Base-by-base conservation (phyloP, 2,329 filamentous ascomycete genomes). In the Magnaporthiopsis rhizophila region DNA sequence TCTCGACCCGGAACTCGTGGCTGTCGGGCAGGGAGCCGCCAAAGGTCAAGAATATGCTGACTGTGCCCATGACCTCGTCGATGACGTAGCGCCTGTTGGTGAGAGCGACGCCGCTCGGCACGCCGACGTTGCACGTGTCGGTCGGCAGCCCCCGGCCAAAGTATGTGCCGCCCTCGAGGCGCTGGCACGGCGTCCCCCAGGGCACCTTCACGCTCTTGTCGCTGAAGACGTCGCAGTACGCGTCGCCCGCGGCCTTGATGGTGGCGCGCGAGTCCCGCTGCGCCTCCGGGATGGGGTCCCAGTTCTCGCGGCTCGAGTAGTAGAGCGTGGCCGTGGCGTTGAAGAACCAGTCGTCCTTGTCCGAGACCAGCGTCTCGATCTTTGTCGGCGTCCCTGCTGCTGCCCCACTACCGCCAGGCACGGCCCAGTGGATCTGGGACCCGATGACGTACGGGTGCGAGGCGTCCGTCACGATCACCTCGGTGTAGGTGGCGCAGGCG, bases 401-500 rank as follows among this genome's bases (percentile, higher is more conserved):
- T 9, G 34, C 12, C 9, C 30, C 30, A 30, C 30, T 30, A 30
- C 30, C 38, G 60, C 57, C 7, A 69, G 65, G 58, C 65, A 65
- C 66, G 11, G 75, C 72, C 11, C 71, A 72, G 64, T 53, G 45
- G 45, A 77, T 72, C 68, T 77, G 75, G 7, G 72, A 72, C 36
- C 74, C 75, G 65, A 77, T 73, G 9, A 76, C 74, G 59, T 74
- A 75, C 24, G 74, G 74, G 28, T 74, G 71, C 3, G 69, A 65
- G 24, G 72, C 68, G 24, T 66, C 69, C 15, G 72, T 69, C 28
- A 70, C 69, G 64, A 77, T 74, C 64, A 80, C 72, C 68, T 79
- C 76, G 28, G 80, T 78, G 65, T 76, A 77, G 50, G 78, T 76
- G 26, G 76, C 72, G 67, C 76, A 77, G 34, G 66, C 67, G n/a